These are phyloP conservation scores for Yarrowia sp. DNA, from an alignment of 805 yeast genomes.

Conservation along the genomic window DNA sequence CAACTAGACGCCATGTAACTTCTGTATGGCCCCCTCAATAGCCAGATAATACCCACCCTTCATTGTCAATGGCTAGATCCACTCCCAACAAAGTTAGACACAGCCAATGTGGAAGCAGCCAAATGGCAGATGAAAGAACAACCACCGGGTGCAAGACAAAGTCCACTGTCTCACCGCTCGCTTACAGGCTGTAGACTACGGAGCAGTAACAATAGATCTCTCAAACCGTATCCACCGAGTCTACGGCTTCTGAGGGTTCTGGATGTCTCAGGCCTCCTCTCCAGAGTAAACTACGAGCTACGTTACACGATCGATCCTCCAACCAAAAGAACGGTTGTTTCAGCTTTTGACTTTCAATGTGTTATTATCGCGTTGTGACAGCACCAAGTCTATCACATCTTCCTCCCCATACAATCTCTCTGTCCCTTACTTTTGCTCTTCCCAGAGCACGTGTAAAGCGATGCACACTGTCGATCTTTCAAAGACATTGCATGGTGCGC, in stretches of 20 bases:
- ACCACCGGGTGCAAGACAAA: no score
- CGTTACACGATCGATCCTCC: no score
- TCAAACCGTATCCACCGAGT: background rate
- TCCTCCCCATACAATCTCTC: background rate
- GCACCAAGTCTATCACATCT: background rate
- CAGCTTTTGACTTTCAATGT: background rate
- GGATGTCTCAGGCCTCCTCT: slow-evolving; percentile 13
- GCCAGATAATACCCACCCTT: no score
- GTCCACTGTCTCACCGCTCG: slow-evolving; percentile 2
- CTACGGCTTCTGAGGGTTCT: background rate
- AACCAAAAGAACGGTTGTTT: no score
- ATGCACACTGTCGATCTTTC: slow-evolving; percentile 22
- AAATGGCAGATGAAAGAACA: background rate
- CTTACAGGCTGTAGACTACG: background rate
- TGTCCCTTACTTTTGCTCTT: background rate
- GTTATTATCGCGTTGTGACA: background rate
- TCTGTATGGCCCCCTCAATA: no score
- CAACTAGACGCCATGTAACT: no score
- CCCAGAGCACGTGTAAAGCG: slow-evolving; percentile 18
- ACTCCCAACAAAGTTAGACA: slow-evolving; percentile 3
- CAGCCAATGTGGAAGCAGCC: slow-evolving; percentile 22
- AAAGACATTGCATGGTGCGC: slow-evolving; percentile 27
- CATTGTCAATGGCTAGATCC: no score
- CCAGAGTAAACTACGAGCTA: no score
- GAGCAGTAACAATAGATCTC: background rate